Conservation (phyloP, 257 asterid genomes). For the Echium plantagineum region DNA sequence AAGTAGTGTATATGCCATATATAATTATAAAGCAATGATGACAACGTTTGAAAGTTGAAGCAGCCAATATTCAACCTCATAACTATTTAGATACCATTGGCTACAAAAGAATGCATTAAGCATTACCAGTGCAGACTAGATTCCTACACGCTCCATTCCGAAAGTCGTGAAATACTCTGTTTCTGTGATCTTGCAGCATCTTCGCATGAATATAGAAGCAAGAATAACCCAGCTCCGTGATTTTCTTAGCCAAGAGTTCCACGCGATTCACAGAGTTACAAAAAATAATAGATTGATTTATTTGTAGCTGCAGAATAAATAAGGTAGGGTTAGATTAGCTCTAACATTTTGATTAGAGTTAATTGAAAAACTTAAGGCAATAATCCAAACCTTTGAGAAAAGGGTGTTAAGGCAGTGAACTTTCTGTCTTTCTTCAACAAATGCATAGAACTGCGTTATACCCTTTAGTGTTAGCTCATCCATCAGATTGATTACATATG, state of each 20-base stretch:
- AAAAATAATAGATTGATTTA: slow-evolving; percentile 83
- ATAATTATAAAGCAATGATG: not conserved
- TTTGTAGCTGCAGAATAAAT: slow-evolving; percentile 68
- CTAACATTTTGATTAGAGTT: not conserved
- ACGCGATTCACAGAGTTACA: slow-evolving; percentile 94
- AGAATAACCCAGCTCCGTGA: slow-evolving; percentile 86
- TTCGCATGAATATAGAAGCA: slow-evolving; percentile 93
- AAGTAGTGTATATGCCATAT: not conserved
- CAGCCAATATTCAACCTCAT: not conserved
- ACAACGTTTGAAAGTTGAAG: not conserved
- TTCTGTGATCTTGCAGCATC: slow-evolving; percentile 95
- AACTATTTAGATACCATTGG: not conserved
- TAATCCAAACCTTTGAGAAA: slow-evolving; percentile 52
- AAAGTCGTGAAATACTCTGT: slow-evolving; percentile 85
- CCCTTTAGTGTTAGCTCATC: slow-evolving; percentile 94
- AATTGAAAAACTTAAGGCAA: not conserved
- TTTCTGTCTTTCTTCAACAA: slow-evolving; percentile 93
- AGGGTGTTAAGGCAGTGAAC: slow-evolving; percentile 88
- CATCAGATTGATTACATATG: slow-evolving; percentile 82
- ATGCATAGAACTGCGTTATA: slow-evolving; percentile 77
- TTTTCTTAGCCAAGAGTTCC: slow-evolving; percentile 88
- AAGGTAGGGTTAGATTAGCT: slow-evolving; percentile 4
- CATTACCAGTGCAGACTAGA: slow-evolving; percentile 87
- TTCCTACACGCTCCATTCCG: slow-evolving; percentile 96
- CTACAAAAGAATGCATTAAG: not conserved